Evolutionary conservation across 192 early-diverging fungal genomes (phyloP).

Genomic region (Coemansia sp.): DNA sequence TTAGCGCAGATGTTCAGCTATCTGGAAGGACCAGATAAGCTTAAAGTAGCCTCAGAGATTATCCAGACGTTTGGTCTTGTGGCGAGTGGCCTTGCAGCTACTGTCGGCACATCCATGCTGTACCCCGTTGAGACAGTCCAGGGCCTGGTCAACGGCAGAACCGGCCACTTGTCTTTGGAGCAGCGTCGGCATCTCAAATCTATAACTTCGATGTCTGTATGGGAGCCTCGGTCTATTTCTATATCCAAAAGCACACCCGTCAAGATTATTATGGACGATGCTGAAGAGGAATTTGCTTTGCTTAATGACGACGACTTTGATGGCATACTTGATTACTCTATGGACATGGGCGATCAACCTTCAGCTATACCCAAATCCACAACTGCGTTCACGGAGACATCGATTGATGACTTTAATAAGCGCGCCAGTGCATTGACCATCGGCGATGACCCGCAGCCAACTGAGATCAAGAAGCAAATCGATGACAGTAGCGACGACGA

Average conservation of each 20-base stretch:
- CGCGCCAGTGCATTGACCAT: neutral
- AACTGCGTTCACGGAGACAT: neutral
- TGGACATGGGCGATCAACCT: slow-evolving; percentile 4
- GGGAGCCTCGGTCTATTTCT: slow-evolving; percentile 24
- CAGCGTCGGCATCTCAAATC: slow-evolving; percentile 16
- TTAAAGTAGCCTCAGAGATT: slow-evolving; percentile 22
- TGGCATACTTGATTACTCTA: slow-evolving; percentile 2
- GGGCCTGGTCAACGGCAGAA: slow-evolving; percentile 16
- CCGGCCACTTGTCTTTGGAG: slow-evolving; percentile 13
- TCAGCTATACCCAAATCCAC: neutral
- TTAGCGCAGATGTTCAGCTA: slow-evolving; percentile 48
- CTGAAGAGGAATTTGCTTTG: slow-evolving; percentile 35
- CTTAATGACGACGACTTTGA: slow-evolving; percentile 28
- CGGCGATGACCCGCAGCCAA: too few species aligned
- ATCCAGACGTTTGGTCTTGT: slow-evolving; percentile 37
- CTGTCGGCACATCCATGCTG: slow-evolving; percentile 35
- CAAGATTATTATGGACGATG: slow-evolving; percentile 41
- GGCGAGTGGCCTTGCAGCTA: slow-evolving; percentile 35
- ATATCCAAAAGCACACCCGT: slow-evolving; percentile 30
- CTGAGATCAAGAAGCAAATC: too few species aligned
- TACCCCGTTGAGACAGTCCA: slow-evolving; percentile 34
- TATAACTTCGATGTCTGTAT: slow-evolving; percentile 22
- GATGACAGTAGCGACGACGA: neutral
- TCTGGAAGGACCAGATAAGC: slow-evolving; percentile 22
- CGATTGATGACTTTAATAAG: neutral